Conservation (phyloP, 139 green algal species). For the Diplosphaera chodatii region DNA sequence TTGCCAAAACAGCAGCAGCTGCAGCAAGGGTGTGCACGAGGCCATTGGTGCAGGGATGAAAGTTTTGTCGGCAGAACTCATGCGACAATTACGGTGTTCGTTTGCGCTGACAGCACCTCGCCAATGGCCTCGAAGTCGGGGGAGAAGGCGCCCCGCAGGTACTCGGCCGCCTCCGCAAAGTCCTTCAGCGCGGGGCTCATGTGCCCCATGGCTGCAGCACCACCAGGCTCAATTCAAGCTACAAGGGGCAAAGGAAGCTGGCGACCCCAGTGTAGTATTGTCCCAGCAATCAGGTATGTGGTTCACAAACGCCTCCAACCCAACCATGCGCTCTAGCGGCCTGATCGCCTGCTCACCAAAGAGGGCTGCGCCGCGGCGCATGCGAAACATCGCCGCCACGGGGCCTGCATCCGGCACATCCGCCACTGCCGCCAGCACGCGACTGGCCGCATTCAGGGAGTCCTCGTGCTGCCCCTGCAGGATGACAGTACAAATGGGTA, state of each 20-base stretch:
- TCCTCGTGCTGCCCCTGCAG: neutral
- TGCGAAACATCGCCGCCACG: neutral
- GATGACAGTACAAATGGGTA: too few relatives aligned
- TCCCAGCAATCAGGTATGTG: too few relatives aligned
- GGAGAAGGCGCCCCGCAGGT: neutral
- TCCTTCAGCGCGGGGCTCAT: neutral
- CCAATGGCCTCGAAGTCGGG: neutral
- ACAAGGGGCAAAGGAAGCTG: too few relatives aligned
- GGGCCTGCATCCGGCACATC: neutral
- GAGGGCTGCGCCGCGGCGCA: neutral
- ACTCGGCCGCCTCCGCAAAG: neutral
- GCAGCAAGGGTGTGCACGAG: too few relatives aligned
- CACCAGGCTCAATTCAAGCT: neutral
- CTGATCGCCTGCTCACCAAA: neutral
- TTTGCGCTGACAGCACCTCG: too few relatives aligned
- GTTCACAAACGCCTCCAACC: too few relatives aligned
- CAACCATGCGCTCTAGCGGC: neutral
- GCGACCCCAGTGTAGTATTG: too few relatives aligned
- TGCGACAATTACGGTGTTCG: too few relatives aligned
- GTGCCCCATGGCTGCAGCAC: neutral
- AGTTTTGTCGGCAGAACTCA: too few relatives aligned
- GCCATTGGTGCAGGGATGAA: too few relatives aligned
- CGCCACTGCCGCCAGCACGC: neutral
- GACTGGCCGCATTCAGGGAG: too few relatives aligned
- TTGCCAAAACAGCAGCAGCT: too few relatives aligned